phyloP scores from a whole-genome alignment of 345 rosid genomes.

The Sisymbrium irio region DNA sequence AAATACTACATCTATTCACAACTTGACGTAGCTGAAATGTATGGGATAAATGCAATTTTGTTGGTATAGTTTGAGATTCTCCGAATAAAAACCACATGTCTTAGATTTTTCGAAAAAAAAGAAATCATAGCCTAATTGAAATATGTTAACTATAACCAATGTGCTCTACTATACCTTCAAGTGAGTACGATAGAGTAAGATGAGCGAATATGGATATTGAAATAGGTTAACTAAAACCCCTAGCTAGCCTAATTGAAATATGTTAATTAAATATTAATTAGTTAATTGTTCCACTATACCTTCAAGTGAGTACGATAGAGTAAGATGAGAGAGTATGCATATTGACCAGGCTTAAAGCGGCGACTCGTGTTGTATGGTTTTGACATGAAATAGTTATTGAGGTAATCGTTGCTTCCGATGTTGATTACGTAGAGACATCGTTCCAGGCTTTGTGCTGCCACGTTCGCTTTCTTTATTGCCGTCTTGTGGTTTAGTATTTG shows the following conservation, averaged over 20 bases:
- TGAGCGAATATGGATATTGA: too few species aligned
- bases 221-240: too few species aligned
- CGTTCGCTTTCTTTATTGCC: slow-evolving; percentile 29
- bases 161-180: too few species aligned
- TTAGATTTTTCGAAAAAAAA: too few species aligned
- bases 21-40: too few species aligned
- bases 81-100: too few species aligned
- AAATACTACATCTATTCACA: neutral
- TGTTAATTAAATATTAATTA: neutral
- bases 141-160: too few species aligned
- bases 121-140: too few species aligned
- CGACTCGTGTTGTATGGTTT: slow-evolving; percentile 12
- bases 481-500: slow-evolving; percentile 43
- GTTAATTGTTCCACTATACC: slow-evolving; percentile 22
- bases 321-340: slow-evolving; percentile 25
- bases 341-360: slow-evolving; percentile 14
- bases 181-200: too few species aligned
- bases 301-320: slow-evolving; percentile 22
- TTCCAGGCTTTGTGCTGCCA: slow-evolving; percentile 22
- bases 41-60: neutral
- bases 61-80: too few species aligned
- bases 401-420: slow-evolving; percentile 49
- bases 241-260: neutral
- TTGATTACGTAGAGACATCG: slow-evolving; percentile 45
- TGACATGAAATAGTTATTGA: slow-evolving; percentile 51